A percentile compares a stretch with the other conserved stretches of the same genome.
Evolutionary conservation across 495 filamentous ascomycete genomes (phyloP).

Genomic region (Bryoglossum gracile): DNA sequence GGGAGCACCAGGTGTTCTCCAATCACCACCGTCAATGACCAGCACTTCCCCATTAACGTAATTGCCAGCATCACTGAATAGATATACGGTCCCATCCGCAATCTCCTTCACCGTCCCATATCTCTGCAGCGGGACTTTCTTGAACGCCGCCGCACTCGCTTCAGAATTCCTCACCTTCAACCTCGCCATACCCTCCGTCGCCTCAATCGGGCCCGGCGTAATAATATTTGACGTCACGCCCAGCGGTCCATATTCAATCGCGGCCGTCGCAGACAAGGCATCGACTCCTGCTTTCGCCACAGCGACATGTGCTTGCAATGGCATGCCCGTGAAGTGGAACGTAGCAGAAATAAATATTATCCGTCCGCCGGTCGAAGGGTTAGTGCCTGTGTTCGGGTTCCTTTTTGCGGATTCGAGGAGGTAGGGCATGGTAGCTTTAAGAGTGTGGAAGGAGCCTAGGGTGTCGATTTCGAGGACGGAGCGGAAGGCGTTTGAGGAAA

Average conservation of each 20-base stretch:
- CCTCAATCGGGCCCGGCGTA: constrained; percentile 67
- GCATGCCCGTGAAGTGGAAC: constrained; percentile 77
- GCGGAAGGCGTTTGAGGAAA: constrained; percentile 87
- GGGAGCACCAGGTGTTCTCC: constrained; percentile 13
- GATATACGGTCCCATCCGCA: constrained; percentile 82
- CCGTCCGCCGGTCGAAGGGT: constrained; percentile 61
- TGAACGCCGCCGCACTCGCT: constrained; percentile 31
- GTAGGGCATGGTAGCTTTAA: constrained; percentile 82
- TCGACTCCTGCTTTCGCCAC: constrained; percentile 92
- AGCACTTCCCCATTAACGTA: constrained; percentile 74
- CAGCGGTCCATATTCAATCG: constrained; percentile 80
- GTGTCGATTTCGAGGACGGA: constrained; percentile 95
- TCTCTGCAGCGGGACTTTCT: constrained; percentile 55
- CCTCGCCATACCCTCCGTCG: constrained; percentile 54
- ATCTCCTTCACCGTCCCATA: constrained; percentile 81
- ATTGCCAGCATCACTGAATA: constrained; percentile 76
- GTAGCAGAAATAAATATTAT: constrained; percentile 86
- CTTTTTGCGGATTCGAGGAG: constrained; percentile 64
- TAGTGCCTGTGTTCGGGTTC: constrained; percentile 40
- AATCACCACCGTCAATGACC: constrained; percentile 68
- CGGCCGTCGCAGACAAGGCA: constrained; percentile 62
- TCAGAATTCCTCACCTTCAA: constrained; percentile 26
- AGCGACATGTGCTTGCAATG: constrained; percentile 77
- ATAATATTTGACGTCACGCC: constrained; percentile 89
- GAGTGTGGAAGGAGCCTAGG: constrained; percentile 84